Base-by-base conservation (phyloP, 2,329 filamentous ascomycete genomes). In the Ophiostoma montium region DNA sequence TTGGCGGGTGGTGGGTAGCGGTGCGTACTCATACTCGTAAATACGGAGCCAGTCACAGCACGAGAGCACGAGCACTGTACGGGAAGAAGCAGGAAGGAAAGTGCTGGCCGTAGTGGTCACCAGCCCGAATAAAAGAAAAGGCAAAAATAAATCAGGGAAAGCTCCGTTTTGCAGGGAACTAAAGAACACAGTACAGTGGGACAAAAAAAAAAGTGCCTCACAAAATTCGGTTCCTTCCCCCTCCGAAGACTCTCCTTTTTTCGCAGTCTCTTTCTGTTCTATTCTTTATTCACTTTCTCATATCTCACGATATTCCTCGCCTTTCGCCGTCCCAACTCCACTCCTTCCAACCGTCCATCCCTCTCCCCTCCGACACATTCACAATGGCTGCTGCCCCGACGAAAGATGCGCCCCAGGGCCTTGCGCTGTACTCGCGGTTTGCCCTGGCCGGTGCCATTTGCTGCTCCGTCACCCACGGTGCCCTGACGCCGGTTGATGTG, bases 401-500 rank as follows among this genome's bases (percentile, higher is more conserved):
- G 62, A 63, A 67, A 51, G 65, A 67, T 50, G 55, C 62, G 55
- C 65, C 56, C 43, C 64, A 63, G 56, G 72, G 71, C 57, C 5
- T 88, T 58, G 72, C 67, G 53, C 86, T 98, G 61, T 96, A 96
- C 82, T 86, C 86, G 62, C 81, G 87, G 71, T 95, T 95, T 75
- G 90, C 92, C 71, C 84, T 98, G 63, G 89, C 92, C 62, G 92
- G 92, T 72, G 92, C 92, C 62, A 74, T 96, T 76, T 95, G 92
- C 82, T 98, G 92, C 72, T 92, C 89, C 61, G 74, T 96, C 72
- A 98, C 92, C 65, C 92, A 98, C 80, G 92, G 90, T 70, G 84
- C 78, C 64, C 82, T 96, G 62, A 98, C 92, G 60, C 92, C 92
- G 65, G 88, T 98, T 70, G 92, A 98, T 85, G 92, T 98, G 90